These are phyloP conservation scores for Calonectria pseudoreteaudii DNA, from an alignment of 2,329 filamentous ascomycete genomes.

Conservation along the genomic window DNA sequence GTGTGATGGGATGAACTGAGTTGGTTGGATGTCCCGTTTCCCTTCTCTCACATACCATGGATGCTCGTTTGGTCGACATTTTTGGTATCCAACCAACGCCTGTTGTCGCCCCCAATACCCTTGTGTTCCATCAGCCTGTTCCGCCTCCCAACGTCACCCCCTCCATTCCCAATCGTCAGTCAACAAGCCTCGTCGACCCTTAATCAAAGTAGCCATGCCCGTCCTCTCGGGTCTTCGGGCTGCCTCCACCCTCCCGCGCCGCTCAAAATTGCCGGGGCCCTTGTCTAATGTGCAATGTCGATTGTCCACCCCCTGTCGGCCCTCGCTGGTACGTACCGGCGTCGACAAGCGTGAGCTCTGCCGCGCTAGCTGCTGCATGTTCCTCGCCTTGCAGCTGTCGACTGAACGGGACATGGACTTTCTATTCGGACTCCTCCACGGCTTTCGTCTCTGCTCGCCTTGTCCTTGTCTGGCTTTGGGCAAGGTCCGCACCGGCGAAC, in stretches of 20 bases:
- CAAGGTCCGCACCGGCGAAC: constrained; percentile 33
- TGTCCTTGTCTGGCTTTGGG: constrained; percentile 37
- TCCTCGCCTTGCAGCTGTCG: constrained; percentile 35
- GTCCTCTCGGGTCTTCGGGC: constrained; percentile 38
- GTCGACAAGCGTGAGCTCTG: constrained; percentile 19
- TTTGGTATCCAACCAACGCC: constrained; percentile 15
- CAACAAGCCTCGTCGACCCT: constrained; percentile 45
- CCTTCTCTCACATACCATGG: neutral
- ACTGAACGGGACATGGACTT: constrained; percentile 7
- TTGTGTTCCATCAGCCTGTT: constrained; percentile 20
- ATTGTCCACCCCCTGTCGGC: constrained; percentile 22
- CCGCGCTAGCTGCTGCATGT: constrained; percentile 24
- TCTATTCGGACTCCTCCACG: constrained; percentile 31
- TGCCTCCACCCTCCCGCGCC: constrained; percentile 41
- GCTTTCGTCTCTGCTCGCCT: constrained; percentile 34
- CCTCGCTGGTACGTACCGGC: constrained; percentile 26
- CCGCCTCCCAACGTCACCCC: constrained; percentile 18
- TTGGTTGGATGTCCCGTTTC: constrained; percentile 18
- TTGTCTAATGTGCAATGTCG: constrained; percentile 29
- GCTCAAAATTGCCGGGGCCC: constrained; percentile 31
- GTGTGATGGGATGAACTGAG: neutral
- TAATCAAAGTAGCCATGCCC: constrained; percentile 46
- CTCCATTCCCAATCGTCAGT: constrained; percentile 34
- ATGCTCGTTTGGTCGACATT: neutral
- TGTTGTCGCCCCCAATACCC: constrained; percentile 19